Evolutionary conservation across 495 filamentous ascomycete species (phyloP), one percentile per base, ranked within the genome.

Genomic region (Tuber melanosporum): DNA sequence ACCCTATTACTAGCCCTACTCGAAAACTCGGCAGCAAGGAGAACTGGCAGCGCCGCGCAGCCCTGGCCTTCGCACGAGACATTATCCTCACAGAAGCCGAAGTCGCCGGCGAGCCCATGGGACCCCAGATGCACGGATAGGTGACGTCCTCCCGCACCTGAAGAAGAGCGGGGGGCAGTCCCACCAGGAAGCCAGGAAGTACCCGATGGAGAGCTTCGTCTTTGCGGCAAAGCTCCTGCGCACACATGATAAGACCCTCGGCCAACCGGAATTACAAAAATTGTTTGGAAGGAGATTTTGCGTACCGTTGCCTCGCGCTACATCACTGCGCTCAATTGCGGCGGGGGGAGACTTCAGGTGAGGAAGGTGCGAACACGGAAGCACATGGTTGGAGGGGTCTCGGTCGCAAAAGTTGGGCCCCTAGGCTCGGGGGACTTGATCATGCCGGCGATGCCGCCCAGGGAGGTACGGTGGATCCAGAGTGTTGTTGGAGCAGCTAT

Each of bases 1-100:
- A 80, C 85, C 41, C 73, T 86, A 0, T 84, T 85, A 71, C 76
- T 84, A 57, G 78, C 82, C 0, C 80, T 85, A 36, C 71, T 86
- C 7, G 83, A 85, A 19, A 71, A 80, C 22, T 46, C 8, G 75
- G 82, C 22, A 57, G 71, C 17, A 72, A 80, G 45, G 45, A 47
- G 45, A 19, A 47, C 17, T 6, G 3, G 20, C 76, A 81, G 39
- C 79, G 85, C 39, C 69, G 78, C 1, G 43, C 73, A 1, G 78
- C 81, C 0, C 74, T 85, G 12, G 45, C 36, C 20, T 85, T 84
- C 83, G 79, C 82, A 46, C 77, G 83, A 1, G 62, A 77, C 14
- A 83, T 81, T 19, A 74, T 82, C 22, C 49, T 81, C 9, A 45
- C 17, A 4, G 74, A 81, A 43, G 78, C 76, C 47, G 83, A 76